Conservation (phyloP, 306 rosid genomes). For the Vicia sativa region DNA sequence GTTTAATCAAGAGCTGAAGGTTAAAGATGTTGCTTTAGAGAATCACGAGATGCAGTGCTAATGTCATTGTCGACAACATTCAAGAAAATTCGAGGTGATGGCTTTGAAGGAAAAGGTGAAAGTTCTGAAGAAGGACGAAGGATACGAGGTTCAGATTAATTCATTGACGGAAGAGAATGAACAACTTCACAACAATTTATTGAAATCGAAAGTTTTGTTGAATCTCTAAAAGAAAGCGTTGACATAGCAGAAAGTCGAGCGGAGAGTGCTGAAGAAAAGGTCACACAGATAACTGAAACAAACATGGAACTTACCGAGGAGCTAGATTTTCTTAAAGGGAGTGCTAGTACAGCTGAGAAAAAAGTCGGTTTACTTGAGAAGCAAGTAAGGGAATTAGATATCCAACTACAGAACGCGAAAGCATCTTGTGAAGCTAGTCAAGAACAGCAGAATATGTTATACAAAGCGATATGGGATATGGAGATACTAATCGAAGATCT, state of each 20-base stretch:
- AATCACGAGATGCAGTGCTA: slow-evolving; percentile 47
- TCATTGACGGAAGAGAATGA: slow-evolving; percentile 48
- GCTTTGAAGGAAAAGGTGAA: slow-evolving; percentile 65
- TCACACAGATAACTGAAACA: slow-evolving; percentile 73
- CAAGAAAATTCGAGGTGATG: slow-evolving; percentile 50
- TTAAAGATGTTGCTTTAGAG: slow-evolving; percentile 56
- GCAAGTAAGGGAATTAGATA: slow-evolving; percentile 77
- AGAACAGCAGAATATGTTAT: slow-evolving; percentile 96
- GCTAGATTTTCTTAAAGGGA: slow-evolving; percentile 76
- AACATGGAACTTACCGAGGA: slow-evolving; percentile 86
- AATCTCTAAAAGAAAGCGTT: slow-evolving; percentile 62
- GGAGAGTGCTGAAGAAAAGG: slow-evolving; percentile 74
- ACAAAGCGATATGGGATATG: slow-evolving; percentile 97
- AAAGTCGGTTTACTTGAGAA: slow-evolving; percentile 89
- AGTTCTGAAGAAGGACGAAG: slow-evolving; percentile 54
- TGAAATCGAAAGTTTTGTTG: slow-evolving; percentile 63
- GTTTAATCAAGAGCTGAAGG: slow-evolving; percentile 51
- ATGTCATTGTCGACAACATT: slow-evolving; percentile 29
- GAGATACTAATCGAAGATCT: slow-evolving; percentile 93
- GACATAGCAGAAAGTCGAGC: slow-evolving; percentile 67
- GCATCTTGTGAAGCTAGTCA: slow-evolving; percentile 91
- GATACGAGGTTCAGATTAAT: slow-evolving; percentile 49
- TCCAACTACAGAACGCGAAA: slow-evolving; percentile 79
- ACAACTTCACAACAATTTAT: slow-evolving; percentile 52
- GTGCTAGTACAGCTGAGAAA: slow-evolving; percentile 67